Base-by-base conservation (phyloP, 306 rosid species). In the Myrica gale region DNA sequence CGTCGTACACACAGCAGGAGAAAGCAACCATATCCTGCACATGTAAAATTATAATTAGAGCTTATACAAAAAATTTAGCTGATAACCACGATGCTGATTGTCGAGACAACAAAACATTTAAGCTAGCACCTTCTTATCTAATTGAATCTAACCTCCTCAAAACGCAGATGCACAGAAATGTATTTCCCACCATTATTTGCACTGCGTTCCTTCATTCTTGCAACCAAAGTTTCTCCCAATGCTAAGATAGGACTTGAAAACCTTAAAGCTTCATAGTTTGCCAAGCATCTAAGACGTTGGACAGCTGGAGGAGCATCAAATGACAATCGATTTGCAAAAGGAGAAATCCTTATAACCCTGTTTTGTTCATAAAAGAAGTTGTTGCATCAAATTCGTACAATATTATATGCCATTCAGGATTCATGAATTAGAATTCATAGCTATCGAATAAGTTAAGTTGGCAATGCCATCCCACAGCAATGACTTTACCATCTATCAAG, bases 21-120 rank as follows among this genome's bases (percentile, higher is more conserved):
- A 95, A 95, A 23, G 99, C 99, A 79, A 95, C 99, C 99, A 95
- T 95, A 82, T 95, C 99, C 99, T 95, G 90, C 72, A 68, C 21
- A 81, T 44, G 68, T 70, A 58, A 82, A 57, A 47, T 47, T 70
- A 68, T 44, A 68, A 79, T 11, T 70, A 73, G 74, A 55, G 54
- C 72, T 78, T 75, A 76, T 46, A 82, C 58, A 72, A 78, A 69
- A 47, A 77, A 67, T 68, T 48, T 39, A 76, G 26, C 48, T 78
- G 67, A 37, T 52, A 47, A 63, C 65, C 69, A 75, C 71, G 41
- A 72, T 42, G 37, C 65, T 46, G 76, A 74, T 46, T 54, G 46
- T 37, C 42, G 77, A 55, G 61, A 74, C 51, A 21, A 66, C 32
- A 50, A 70, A 48, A 6, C 60, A 73, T 42, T 77, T 74, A 57